These are phyloP conservation scores for Russula abietina DNA, from an alignment of 768 basidiomycete species.

Conservation along the genomic window DNA sequence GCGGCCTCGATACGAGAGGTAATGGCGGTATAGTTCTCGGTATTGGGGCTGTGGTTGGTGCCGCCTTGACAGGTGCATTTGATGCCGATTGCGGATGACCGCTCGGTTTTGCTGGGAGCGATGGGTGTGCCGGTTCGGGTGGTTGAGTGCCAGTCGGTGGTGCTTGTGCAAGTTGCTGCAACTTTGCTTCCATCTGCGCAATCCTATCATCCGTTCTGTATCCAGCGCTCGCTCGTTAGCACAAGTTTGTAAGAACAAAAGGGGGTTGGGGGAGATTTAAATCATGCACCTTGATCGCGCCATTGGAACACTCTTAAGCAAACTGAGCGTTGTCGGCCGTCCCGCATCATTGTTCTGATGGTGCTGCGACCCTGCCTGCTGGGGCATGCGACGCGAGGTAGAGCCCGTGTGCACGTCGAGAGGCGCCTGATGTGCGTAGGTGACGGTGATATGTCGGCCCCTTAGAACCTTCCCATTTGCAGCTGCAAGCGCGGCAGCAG, in stretches of 20 bases:
- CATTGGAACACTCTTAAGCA: slow-evolving; percentile 67
- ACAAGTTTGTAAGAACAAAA: not conserved
- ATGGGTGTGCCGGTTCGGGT: slow-evolving; percentile 33
- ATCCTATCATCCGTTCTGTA: slow-evolving; percentile 81
- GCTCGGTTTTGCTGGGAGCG: slow-evolving; percentile 15
- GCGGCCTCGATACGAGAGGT: slow-evolving; percentile 11
- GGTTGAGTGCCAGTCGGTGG: slow-evolving; percentile 18
- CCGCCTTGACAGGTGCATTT: not conserved
- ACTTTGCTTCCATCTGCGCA: slow-evolving; percentile 92
- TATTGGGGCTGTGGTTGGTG: not conserved
- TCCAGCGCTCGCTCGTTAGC: not conserved
- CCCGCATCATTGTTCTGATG: slow-evolving; percentile 39
- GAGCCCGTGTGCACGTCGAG: slow-evolving; percentile 27
- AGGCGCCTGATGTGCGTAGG: slow-evolving; percentile 83
- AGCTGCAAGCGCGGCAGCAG: slow-evolving; percentile 63
- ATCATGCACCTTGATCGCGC: slow-evolving; percentile 40
- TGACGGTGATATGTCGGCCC: slow-evolving; percentile 86
- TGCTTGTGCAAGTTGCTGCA: slow-evolving; percentile 62
- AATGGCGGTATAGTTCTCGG: not conserved
- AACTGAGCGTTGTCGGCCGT: slow-evolving; percentile 79
- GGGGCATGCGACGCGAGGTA: slow-evolving; percentile 1
- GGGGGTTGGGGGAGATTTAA: no score
- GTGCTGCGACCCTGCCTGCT: not conserved
- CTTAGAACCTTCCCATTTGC: slow-evolving; percentile 77
- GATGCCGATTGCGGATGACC: not conserved